Evolutionary conservation across 2,329 filamentous ascomycete genomes (phyloP), one percentile per base, ranked within the genome.

Genomic region (Clarireedia homoeocarpa): DNA sequence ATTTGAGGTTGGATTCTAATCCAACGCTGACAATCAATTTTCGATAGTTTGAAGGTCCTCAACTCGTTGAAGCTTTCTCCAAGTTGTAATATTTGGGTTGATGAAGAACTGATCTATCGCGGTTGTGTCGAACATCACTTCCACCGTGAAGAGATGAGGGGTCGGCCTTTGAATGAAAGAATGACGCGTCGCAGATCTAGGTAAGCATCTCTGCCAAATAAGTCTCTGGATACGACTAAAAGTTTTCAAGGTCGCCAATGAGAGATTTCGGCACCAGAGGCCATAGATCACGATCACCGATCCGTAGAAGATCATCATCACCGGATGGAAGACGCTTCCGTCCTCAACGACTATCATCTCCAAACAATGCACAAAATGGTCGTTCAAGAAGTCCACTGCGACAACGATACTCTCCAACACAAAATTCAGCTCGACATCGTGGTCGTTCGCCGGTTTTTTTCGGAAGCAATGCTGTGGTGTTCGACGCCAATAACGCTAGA

Each of bases 61-160:
- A 50, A 62, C 10, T 54, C 62, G 4, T 52, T 66, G 27, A 63
- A 65, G 34, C 55, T 36, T n/a, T 58, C 56, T n/a, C 63, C 62
- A 6, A 62, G 57, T 7, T 57, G 55, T 23, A 58, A 62, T n/a
- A 65, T 66, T 14, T 61, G 26, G 27, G 42, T 64, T 14, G 53
- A 64, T 46, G 59, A 55, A 6, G n/a, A 57, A 17, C 61, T 63
- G 23, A 65, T 66, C 12, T 64, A 63, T 46, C 46, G 48, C 14
- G 63, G 63, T n/a, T 53, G 53, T 15, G 20, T 44, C 14, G 61
- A 62, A 47, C 55, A 47, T 34, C 51, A 60, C 39, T 62, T 63
- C n/a, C 39, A 57, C 12, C 52, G 34, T 6, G 23, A 54, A 6
- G 45, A 58, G 10, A 39, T 44, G 10, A 52, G 54, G 56, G 54